Conservation (phyloP, 1,284 basidiomycete species). For the Fistulinella cinereoalba region DNA sequence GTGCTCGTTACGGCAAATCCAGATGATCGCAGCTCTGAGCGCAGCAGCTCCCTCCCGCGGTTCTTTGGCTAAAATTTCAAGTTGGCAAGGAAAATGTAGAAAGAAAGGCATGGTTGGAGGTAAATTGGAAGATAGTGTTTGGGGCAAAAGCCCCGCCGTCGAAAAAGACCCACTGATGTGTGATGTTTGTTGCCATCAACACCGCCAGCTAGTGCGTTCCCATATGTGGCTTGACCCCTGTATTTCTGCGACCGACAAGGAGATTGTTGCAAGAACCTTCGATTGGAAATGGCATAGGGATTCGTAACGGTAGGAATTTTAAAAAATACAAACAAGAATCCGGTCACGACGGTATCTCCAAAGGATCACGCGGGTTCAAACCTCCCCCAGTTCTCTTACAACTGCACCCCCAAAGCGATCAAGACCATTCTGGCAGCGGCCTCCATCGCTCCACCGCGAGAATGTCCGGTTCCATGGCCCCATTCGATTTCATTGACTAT, state of each 20-base stretch:
- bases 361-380: not conserved
- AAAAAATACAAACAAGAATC: no score
- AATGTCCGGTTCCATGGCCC: constrained; percentile 23
- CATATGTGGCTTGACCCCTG: constrained; percentile 22
- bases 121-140: no score
- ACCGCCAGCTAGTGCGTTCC: constrained; percentile 3
- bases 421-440: constrained; percentile 21
- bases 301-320: not conserved
- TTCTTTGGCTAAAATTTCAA: not conserved
- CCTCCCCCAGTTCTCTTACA: not conserved
- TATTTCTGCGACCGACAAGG: no score
- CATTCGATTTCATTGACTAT: constrained; percentile 29
- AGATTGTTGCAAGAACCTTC: not conserved
- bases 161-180: no score
- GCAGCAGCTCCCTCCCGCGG: constrained; percentile 9
- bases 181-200: not conserved
- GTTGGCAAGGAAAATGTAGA: no score
- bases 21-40: constrained; percentile 5
- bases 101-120: no score
- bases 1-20: not conserved
- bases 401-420: constrained; percentile 8
- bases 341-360: no score
- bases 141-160: no score
- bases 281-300: not conserved
- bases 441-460: constrained; percentile 26